Percentiles rank a stretch among this genome's conserved stretches.
These are phyloP conservation scores for Viridothelium virens DNA, from an alignment of 495 filamentous ascomycete genomes.

Conservation along the genomic window DNA sequence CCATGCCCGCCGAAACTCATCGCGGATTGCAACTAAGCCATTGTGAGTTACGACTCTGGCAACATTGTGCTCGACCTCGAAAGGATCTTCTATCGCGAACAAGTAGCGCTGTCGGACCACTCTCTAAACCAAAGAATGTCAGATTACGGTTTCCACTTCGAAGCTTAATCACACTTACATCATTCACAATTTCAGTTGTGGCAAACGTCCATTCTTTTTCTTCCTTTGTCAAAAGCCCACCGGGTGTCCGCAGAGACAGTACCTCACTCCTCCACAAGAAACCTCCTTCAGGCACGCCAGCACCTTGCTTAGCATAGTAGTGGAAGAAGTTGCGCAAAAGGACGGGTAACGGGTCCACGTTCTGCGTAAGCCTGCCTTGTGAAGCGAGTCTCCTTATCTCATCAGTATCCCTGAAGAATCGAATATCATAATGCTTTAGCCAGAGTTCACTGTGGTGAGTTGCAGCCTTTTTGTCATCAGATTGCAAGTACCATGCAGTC, in stretches of 20 bases:
- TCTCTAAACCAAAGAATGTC: slow-evolving; percentile 32
- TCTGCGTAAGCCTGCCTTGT: slow-evolving; percentile 48
- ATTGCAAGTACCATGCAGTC: slow-evolving; percentile 35
- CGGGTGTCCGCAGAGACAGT: slow-evolving; percentile 60
- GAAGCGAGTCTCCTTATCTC: slow-evolving; percentile 49
- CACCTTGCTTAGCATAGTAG: slow-evolving; percentile 57
- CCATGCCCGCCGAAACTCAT: slow-evolving; percentile 71
- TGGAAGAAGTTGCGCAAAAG: slow-evolving; percentile 72
- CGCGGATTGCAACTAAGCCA: slow-evolving; percentile 65
- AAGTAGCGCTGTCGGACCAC: slow-evolving; percentile 71
- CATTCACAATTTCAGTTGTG: slow-evolving; percentile 43
- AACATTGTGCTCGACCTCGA: slow-evolving; percentile 76
- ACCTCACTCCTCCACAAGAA: slow-evolving; percentile 68
- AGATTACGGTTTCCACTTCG: background rate
- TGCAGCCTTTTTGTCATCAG: slow-evolving; percentile 38
- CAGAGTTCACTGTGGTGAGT: background rate
- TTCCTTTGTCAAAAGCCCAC: slow-evolving; percentile 59
- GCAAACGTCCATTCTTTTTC: slow-evolving; percentile 73
- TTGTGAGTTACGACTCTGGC: slow-evolving; percentile 69
- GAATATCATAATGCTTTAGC: slow-evolving; percentile 40
- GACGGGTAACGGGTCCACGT: slow-evolving; percentile 52
- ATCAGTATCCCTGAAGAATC: slow-evolving; percentile 60
- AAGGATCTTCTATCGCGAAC: slow-evolving; percentile 81
- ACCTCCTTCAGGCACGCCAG: slow-evolving; percentile 39
- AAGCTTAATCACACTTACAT: slow-evolving; percentile 17